A percentile compares a stretch with the other conserved stretches of the same genome.
phyloP scores from a whole-genome alignment of 352 stramenopile species.

The Pythium plurisporium region DNA sequence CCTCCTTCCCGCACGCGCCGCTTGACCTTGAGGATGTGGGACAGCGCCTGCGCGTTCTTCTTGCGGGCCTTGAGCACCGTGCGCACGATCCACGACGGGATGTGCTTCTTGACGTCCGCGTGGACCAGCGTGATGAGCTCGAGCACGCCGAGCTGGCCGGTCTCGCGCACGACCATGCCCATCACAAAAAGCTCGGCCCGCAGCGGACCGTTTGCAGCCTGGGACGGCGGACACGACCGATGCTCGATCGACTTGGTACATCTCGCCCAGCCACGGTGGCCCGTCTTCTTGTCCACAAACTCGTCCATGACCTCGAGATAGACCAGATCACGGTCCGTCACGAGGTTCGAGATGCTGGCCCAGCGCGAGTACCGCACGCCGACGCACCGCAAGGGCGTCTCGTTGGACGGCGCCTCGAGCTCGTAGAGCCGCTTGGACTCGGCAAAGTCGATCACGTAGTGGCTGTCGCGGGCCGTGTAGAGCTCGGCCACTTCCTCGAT shows the following conservation, averaged over 20 bases:
- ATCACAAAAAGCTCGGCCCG: constrained; percentile 51
- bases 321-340: constrained; percentile 49
- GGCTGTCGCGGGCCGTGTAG: constrained; percentile 39
- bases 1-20: constrained; percentile 28
- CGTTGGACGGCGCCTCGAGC: constrained; percentile 36
- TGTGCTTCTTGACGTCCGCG: constrained; percentile 33
- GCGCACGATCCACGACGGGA: constrained; percentile 44
- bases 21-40: constrained; percentile 63
- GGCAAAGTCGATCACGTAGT: constrained; percentile 46
- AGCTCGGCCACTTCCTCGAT: constrained; percentile 61
- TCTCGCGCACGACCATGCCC: constrained; percentile 60
- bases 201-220: constrained; percentile 47
- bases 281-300: constrained; percentile 54
- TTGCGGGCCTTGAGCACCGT: constrained; percentile 42
- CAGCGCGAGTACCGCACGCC: constrained; percentile 58
- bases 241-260: constrained; percentile 65
- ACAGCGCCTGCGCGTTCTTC: constrained; percentile 43
- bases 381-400: constrained; percentile 38
- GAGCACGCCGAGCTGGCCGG: constrained; percentile 42
- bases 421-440: constrained; percentile 49
- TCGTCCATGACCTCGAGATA: constrained; percentile 66
- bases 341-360: constrained; percentile 45
- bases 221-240: constrained; percentile 48
- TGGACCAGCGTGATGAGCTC: constrained; percentile 58
- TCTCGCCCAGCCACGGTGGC: constrained; percentile 58